Percentiles rank a stretch among this genome's conserved stretches.
phyloP scores from a whole-genome alignment of 768 basidiomycete genomes.

The Imleria badia region DNA sequence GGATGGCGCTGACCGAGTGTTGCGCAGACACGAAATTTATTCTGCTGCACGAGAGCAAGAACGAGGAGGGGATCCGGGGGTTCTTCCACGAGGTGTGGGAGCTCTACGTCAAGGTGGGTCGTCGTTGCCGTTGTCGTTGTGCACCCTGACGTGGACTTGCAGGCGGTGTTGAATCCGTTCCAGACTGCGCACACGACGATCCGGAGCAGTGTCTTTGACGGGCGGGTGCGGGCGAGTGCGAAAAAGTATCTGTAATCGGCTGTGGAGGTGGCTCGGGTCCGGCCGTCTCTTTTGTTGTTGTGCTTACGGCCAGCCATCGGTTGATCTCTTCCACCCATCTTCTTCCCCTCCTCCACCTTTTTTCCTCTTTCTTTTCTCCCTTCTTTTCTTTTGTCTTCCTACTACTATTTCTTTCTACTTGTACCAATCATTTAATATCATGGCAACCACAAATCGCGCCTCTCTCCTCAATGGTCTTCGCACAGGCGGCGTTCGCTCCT shows the following conservation, averaged over 20 bases:
- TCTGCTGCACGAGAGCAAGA: constrained; percentile 91
- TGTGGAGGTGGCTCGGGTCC: constrained; percentile 20
- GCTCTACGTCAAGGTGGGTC: constrained; percentile 84
- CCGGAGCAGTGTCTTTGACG: constrained; percentile 79
- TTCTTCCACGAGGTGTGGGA: constrained; percentile 99
- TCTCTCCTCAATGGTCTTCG: constrained; percentile 87
- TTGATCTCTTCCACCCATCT: constrained; percentile 9
- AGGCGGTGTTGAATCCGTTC: constrained; percentile 95
- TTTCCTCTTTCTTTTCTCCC: constrained; percentile 16
- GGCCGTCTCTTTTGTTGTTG: constrained; percentile 20
- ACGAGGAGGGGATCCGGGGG: constrained; percentile 91
- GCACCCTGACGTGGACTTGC: constrained; percentile 11
- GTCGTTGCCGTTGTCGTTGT: neutral
- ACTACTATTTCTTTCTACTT: constrained; percentile 14
- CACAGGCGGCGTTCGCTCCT: constrained; percentile 86
- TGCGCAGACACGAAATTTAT: constrained; percentile 89
- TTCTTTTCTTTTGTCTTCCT: constrained; percentile 13
- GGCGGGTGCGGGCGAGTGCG: constrained; percentile 80
- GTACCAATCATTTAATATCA: constrained; percentile 32
- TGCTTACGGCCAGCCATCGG: constrained; percentile 2
- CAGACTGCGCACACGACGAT: constrained; percentile 87
- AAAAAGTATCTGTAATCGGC: constrained; percentile 65
- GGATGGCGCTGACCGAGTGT: constrained; percentile 1
- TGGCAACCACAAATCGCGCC: constrained; percentile 61
- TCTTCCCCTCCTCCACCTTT: neutral